These are phyloP conservation scores for Diaporthe destruens DNA, from an alignment of 2,329 filamentous ascomycete genomes.

Conservation along the genomic window DNA sequence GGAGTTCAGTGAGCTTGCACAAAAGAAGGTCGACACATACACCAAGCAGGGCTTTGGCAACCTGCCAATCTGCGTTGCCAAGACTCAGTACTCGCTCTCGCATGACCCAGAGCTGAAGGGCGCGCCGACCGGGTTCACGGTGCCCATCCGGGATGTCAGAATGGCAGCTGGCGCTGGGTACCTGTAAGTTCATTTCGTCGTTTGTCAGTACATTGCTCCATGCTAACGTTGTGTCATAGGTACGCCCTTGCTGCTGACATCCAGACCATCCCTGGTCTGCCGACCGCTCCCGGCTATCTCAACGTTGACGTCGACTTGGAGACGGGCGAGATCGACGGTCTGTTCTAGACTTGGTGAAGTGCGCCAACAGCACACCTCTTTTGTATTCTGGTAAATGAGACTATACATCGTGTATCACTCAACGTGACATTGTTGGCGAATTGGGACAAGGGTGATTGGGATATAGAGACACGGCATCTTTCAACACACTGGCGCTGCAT, in stretches of 20 bases:
- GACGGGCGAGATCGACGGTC: constrained; percentile 87
- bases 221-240: constrained; percentile 59
- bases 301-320: constrained; percentile 89
- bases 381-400: not conserved
- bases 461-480: constrained; percentile 39
- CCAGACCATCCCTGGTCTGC: constrained; percentile 96
- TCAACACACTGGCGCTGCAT: constrained; percentile 34
- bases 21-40: constrained; percentile 97
- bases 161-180: constrained; percentile 96
- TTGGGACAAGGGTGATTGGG: constrained; percentile 13
- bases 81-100: constrained; percentile 97
- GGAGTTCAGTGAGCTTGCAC: constrained; percentile 92
- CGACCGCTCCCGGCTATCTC: constrained; percentile 93
- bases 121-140: constrained; percentile 91
- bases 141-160: constrained; percentile 93
- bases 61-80: constrained; percentile 95
- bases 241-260: constrained; percentile 97
- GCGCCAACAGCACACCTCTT: not conserved
- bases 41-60: constrained; percentile 92
- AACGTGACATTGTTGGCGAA: constrained; percentile 21
- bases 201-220: not conserved
- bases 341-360: constrained; percentile 75
- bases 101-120: constrained; percentile 96
- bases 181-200: constrained; percentile 68
- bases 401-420: constrained; percentile 2